Conservation (phyloP, 2,329 filamentous ascomycete species). For the Diaporthe sp. region DNA sequence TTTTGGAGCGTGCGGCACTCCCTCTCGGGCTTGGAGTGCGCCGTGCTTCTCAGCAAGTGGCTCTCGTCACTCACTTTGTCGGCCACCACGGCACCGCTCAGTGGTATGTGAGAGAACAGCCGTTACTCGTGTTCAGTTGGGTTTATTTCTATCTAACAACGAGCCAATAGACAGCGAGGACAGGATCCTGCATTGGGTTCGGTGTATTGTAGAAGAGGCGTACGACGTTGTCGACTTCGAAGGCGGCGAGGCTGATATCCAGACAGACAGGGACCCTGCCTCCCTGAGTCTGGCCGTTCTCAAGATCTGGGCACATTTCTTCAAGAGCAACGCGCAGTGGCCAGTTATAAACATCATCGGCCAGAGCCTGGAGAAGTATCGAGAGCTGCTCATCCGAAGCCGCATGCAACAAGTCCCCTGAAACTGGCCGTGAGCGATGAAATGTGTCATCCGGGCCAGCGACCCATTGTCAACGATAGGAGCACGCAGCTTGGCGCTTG, state of each 20-base stretch:
- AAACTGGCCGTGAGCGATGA: neutral
- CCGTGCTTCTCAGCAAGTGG: conserved; percentile 64
- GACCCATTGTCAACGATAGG: no score
- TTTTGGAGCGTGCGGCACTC: conserved; percentile 69
- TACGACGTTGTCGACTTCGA: conserved; percentile 50
- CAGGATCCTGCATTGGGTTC: conserved; percentile 57
- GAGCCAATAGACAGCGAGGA: conserved; percentile 49
- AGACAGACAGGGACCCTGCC: conserved; percentile 39
- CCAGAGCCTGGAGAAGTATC: conserved; percentile 50
- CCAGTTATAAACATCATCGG: conserved; percentile 58
- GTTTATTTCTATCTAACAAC: neutral
- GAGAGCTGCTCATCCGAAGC: conserved; percentile 40
- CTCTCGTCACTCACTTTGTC: conserved; percentile 44
- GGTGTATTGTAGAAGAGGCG: conserved; percentile 57
- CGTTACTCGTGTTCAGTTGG: neutral
- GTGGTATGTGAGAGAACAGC: neutral
- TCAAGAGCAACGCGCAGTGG: conserved; percentile 59
- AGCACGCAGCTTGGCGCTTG: neutral
- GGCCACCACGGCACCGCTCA: neutral
- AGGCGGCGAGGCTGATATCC: conserved; percentile 39
- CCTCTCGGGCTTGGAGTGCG: conserved; percentile 64
- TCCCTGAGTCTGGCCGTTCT: conserved; percentile 51
- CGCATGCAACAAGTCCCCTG: neutral
- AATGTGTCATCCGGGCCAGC: neutral
- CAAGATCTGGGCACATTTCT: conserved; percentile 58